Evolutionary conservation across 2,329 filamentous ascomycete genomes (phyloP).

Genomic region (Fusarium marasasianum): DNA sequence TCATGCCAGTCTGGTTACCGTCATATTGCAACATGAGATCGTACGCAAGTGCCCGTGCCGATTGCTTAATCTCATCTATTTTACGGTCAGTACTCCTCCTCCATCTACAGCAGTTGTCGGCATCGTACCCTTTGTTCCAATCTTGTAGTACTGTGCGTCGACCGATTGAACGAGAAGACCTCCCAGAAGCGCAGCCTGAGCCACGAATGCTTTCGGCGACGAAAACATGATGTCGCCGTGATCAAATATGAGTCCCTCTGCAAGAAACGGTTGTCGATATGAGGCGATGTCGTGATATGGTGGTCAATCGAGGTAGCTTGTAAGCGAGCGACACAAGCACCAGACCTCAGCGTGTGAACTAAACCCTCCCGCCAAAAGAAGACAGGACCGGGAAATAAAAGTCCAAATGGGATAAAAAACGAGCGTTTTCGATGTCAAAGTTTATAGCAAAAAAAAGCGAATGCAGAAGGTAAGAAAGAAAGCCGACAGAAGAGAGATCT

Average conservation of each 20-base stretch:
- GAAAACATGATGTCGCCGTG: slow-evolving; percentile 2
- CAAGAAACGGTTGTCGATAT: not conserved
- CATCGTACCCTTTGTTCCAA: slow-evolving; percentile 45
- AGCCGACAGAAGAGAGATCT: slow-evolving; percentile 4
- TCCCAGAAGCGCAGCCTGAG: slow-evolving; percentile 25
- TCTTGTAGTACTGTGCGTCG: slow-evolving; percentile 42
- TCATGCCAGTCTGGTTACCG: slow-evolving; percentile 60
- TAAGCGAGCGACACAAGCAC: slow-evolving; percentile 34
- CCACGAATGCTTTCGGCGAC: slow-evolving; percentile 6
- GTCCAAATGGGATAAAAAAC: slow-evolving; percentile 2
- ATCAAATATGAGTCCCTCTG: not conserved
- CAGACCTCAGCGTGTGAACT: not conserved
- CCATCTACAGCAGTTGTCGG: not conserved
- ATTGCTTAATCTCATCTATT: slow-evolving; percentile 57
- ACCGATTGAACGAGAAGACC: slow-evolving; percentile 25
- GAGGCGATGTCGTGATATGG: not conserved
- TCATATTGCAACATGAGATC: slow-evolving; percentile 62
- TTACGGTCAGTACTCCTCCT: not conserved
- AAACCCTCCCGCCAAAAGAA: not conserved
- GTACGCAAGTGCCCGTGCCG: slow-evolving; percentile 59
- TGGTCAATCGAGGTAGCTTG: not conserved
- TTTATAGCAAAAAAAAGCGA: slow-evolving; percentile 8
- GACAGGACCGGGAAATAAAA: not conserved
- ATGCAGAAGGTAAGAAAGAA: not conserved
- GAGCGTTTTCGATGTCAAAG: slow-evolving; percentile 2